Conservation (phyloP, 257 asterid genomes). For the Fraxinus americana region DNA sequence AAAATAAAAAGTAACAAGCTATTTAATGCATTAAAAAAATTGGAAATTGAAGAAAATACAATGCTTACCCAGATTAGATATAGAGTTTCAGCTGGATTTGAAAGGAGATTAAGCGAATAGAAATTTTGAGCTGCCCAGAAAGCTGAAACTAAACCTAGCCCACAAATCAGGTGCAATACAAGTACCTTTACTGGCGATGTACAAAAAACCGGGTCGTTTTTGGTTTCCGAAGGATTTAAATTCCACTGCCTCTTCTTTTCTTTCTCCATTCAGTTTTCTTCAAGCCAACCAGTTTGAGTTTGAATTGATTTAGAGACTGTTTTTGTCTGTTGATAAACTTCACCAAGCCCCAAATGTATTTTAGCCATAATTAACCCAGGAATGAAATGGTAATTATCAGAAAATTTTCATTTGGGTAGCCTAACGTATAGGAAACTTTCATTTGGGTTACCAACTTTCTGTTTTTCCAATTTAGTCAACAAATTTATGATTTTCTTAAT, state of each 20-base stretch:
- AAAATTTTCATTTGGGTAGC: background rate
- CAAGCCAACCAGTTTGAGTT: too few species aligned
- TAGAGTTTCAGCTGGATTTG: conserved; percentile 63
- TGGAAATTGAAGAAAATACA: background rate
- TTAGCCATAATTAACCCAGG: too few species aligned
- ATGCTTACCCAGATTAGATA: conserved; percentile 54
- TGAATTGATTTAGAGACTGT: too few species aligned
- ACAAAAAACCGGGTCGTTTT: conserved; percentile 9
- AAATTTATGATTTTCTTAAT: too few species aligned
- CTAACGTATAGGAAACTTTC: background rate
- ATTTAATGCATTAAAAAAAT: background rate
- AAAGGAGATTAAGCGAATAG: conserved; percentile 48
- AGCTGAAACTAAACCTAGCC: conserved; percentile 60
- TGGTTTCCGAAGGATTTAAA: background rate
- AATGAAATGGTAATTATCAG: too few species aligned
- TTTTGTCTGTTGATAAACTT: background rate
- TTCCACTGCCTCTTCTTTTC: background rate
- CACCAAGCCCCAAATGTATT: background rate
- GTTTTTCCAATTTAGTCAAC: background rate
- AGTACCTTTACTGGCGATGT: conserved; percentile 46
- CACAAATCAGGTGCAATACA: conserved; percentile 58
- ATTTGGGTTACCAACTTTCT: background rate
- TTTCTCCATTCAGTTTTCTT: conserved; percentile 6
- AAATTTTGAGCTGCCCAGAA: conserved; percentile 49
- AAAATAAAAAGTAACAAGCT: background rate